Conservation (phyloP, 148 eudicot species). For the Silene uniflora region DNA sequence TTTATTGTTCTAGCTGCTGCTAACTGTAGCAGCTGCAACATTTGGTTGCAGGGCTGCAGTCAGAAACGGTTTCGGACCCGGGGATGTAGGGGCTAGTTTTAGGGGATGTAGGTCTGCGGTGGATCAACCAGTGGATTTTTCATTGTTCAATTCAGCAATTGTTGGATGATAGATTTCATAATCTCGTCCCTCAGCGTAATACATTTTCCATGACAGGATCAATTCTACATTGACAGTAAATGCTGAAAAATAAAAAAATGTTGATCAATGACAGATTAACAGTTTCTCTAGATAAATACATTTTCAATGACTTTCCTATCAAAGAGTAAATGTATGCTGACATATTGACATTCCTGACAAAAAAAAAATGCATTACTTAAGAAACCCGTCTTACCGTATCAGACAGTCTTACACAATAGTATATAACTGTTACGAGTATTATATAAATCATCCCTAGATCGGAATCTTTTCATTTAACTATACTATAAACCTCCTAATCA, state of each 20-base stretch:
- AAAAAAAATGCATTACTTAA: too few species aligned
- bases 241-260: too few species aligned
- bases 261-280: too few species aligned
- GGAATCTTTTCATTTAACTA: background rate
- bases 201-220: too few species aligned
- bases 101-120: slow-evolving; percentile 1
- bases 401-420: too few species aligned
- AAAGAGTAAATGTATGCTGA: too few species aligned
- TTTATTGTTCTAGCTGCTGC: slow-evolving; percentile 42
- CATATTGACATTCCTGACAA: too few species aligned
- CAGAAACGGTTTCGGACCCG: slow-evolving; percentile 32
- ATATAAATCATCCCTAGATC: background rate
- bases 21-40: slow-evolving; percentile 44
- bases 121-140: slow-evolving; percentile 23
- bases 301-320: too few species aligned
- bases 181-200: slow-evolving; percentile 17
- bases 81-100: background rate
- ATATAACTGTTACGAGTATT: too few species aligned
- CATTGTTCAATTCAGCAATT: slow-evolving; percentile 45
- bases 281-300: too few species aligned
- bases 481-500: background rate
- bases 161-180: slow-evolving; percentile 34
- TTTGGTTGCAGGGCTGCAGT: slow-evolving; percentile 39
- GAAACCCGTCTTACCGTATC: too few species aligned
- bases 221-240: too few species aligned